phyloP scores from a whole-genome alignment of 2,329 filamentous ascomycete genomes.

The Ophiocordyceps camponoti-saundersi region DNA sequence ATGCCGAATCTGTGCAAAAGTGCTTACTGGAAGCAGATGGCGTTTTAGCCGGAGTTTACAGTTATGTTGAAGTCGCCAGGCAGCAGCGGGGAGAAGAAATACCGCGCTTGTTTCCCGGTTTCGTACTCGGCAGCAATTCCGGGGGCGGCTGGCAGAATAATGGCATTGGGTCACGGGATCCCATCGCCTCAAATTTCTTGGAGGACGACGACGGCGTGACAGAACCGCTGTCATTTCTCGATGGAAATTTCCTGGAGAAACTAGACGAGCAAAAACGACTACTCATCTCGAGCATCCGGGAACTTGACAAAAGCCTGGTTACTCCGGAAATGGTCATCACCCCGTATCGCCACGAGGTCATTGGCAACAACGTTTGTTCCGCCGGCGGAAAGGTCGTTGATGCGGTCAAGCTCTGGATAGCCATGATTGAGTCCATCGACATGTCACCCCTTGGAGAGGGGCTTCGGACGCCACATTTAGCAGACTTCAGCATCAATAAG shows the following conservation, averaged over 20 bases:
- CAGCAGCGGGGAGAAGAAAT: constrained; percentile 90
- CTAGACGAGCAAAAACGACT: constrained; percentile 75
- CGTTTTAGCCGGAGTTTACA: constrained; percentile 82
- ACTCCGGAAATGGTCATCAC: constrained; percentile 70
- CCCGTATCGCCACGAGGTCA: constrained; percentile 56
- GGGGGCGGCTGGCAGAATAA: constrained; percentile 83
- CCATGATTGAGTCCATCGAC: constrained; percentile 82
- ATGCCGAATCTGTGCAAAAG: constrained; percentile 84
- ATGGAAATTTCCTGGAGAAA: constrained; percentile 61
- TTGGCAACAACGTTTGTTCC: constrained; percentile 68
- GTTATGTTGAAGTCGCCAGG: constrained; percentile 87
- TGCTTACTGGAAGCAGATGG: constrained; percentile 96
- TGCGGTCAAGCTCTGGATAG: constrained; percentile 77
- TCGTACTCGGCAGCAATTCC: constrained; percentile 67
- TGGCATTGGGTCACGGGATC: constrained; percentile 46
- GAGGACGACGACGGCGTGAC: constrained; percentile 60
- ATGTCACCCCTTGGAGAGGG: constrained; percentile 61
- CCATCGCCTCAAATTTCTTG: constrained; percentile 65
- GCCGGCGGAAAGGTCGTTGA: constrained; percentile 70
- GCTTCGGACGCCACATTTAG: constrained; percentile 69
- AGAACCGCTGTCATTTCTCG: constrained; percentile 60
- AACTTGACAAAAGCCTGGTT: constrained; percentile 69
- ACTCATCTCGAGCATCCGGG: constrained; percentile 70
- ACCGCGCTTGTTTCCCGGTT: constrained; percentile 81
- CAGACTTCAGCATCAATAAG: constrained; percentile 80